Conservation (phyloP, 1,139 yeast genomes). For the Lodderomyces theae region DNA sequence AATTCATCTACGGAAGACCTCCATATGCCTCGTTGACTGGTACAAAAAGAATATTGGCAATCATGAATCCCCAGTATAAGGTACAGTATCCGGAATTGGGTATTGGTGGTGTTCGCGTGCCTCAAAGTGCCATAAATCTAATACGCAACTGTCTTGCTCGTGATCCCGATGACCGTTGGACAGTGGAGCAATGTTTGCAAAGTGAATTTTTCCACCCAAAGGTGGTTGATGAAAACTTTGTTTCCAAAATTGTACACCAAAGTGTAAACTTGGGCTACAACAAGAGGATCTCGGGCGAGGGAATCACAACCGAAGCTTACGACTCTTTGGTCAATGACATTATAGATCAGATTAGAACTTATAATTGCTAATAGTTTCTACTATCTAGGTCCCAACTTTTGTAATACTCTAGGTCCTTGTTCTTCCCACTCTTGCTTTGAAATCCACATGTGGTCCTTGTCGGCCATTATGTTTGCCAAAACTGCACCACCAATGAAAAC, state of each 20-base stretch:
- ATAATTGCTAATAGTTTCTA: constrained; percentile 6
- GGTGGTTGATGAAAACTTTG: constrained; percentile 62
- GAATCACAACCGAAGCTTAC: constrained; percentile 39
- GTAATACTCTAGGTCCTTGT: constrained; percentile 81
- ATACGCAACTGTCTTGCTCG: constrained; percentile 72
- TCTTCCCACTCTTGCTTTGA: constrained; percentile 97
- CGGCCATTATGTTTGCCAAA: constrained; percentile 96
- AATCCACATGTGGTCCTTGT: constrained; percentile 98
- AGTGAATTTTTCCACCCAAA: constrained; percentile 70
- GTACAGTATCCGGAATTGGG: constrained; percentile 68
- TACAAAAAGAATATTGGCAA: constrained; percentile 77
- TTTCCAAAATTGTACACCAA: constrained; percentile 70
- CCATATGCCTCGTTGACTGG: constrained; percentile 86
- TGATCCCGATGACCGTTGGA: constrained; percentile 68
- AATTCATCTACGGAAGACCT: constrained; percentile 90
- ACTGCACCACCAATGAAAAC: constrained; percentile 99
- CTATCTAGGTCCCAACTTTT: constrained; percentile 91
- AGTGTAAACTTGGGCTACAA: constrained; percentile 69
- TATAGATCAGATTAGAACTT: constrained; percentile 30
- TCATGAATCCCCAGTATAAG: constrained; percentile 80
- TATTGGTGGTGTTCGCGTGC: constrained; percentile 61
- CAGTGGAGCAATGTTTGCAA: constrained; percentile 57
- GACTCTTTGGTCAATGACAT: constrained; percentile 43
- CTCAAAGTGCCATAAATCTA: constrained; percentile 65
- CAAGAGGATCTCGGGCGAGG: constrained; percentile 33